A percentile compares a stretch with the other conserved stretches of the same genome.
Conservation (phyloP, 495 filamentous ascomycete species). For the Lasiosphaeris hirsuta region DNA sequence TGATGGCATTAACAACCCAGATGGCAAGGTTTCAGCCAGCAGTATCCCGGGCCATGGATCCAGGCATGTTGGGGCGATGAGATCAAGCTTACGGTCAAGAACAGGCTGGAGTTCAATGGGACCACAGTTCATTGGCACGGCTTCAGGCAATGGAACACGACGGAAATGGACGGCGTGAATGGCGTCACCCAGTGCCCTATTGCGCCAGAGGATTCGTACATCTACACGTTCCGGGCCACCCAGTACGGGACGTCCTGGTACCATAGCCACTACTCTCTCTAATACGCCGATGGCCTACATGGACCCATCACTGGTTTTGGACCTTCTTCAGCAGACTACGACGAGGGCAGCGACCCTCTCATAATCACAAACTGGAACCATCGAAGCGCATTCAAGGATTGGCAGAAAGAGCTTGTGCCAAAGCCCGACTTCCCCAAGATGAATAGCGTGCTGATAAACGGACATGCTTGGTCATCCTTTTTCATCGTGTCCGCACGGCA, state of each 20-base stretch:
- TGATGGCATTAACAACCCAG: too few relatives aligned
- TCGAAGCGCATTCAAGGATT: too few relatives aligned
- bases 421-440: too few relatives aligned
- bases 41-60: not conserved
- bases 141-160: slow-evolving; percentile 30
- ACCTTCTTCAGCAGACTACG: too few relatives aligned
- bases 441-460: too few relatives aligned
- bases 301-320: too few relatives aligned
- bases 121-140: slow-evolving; percentile 29
- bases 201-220: slow-evolving; percentile 37
- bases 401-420: too few relatives aligned
- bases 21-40: too few relatives aligned
- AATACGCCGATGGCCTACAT: slow-evolving; percentile 42
- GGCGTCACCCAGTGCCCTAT: slow-evolving; percentile 45
- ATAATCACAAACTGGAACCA: too few relatives aligned
- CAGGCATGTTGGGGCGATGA: slow-evolving; percentile 16
- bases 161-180: slow-evolving; percentile 45
- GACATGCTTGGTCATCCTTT: too few relatives aligned
- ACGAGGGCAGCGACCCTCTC: too few relatives aligned
- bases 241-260: slow-evolving; percentile 56
- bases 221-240: slow-evolving; percentile 48
- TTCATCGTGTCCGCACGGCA: too few relatives aligned
- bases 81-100: slow-evolving; percentile 12
- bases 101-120: slow-evolving; percentile 13
- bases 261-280: slow-evolving; percentile 51